These are phyloP conservation scores for Pugionium cornutum DNA, from an alignment of 345 rosid species.

Conservation along the genomic window DNA sequence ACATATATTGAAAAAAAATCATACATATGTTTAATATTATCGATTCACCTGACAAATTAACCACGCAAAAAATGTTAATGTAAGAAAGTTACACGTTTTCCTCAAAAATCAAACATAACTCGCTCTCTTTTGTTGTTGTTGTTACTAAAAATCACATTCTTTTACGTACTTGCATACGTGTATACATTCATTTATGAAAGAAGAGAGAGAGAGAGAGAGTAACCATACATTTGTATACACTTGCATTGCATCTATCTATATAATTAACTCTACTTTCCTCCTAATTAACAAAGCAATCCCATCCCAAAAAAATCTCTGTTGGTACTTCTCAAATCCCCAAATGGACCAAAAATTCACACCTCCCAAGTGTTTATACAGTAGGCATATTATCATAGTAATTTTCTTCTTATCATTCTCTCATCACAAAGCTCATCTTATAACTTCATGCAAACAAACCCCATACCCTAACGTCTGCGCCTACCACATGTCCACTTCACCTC, in stretches of 20 bases:
- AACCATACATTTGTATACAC: constrained; percentile 16
- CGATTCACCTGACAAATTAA: not conserved
- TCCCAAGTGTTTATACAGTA: constrained; percentile 17
- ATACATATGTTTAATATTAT: not conserved
- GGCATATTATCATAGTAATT: constrained; percentile 24
- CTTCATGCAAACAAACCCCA: constrained; percentile 64
- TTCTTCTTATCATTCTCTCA: constrained; percentile 32
- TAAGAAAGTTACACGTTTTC: constrained; percentile 19
- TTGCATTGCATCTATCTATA: constrained; percentile 4
- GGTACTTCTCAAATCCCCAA: constrained; percentile 11
- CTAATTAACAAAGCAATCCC: constrained; percentile 5
- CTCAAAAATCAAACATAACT: constrained; percentile 22
- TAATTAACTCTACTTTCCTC: constrained; percentile 1
- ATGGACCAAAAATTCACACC: constrained; percentile 30
- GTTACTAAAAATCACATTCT: not conserved
- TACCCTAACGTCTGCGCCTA: constrained; percentile 54
- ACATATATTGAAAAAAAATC: no score
- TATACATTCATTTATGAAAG: constrained; percentile 18
- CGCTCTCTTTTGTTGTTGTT: no score
- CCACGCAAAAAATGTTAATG: not conserved
- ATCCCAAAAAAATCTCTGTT: constrained; percentile 6
- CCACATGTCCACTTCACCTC: constrained; percentile 39
- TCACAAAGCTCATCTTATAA: constrained; percentile 34
- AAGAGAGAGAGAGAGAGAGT: not conserved
- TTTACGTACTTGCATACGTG: constrained; percentile 34